A percentile compares a stretch with the other conserved stretches of the same genome.
Conservation (phyloP, 257 asterid genomes). For the Scutellaria barbata region DNA sequence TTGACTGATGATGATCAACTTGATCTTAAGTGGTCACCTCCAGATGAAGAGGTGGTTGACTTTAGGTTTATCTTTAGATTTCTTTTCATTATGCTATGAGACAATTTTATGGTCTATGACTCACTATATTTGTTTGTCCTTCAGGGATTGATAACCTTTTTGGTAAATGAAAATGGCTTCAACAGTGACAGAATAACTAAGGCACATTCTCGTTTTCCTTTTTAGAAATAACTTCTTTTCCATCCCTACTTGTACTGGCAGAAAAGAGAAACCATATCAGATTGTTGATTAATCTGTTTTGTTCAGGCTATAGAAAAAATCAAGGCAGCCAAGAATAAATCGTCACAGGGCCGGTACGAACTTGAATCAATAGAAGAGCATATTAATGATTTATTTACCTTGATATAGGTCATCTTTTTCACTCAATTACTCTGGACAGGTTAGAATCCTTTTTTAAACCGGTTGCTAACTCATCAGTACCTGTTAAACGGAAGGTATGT, state of each 20-base stretch:
- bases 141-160: conserved; percentile 80
- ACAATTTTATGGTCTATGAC: conserved; percentile 24
- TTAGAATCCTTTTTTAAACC: conserved; percentile 96
- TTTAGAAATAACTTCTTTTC: conserved; percentile 13
- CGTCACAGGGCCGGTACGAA: conserved; percentile 91
- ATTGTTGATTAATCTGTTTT: conserved; percentile 35
- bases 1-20: conserved; percentile 60
- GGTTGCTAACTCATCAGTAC: conserved; percentile 65
- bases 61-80: conserved; percentile 31
- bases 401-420: conserved; percentile 24
- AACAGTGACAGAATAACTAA: conserved; percentile 85
- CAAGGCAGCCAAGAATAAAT: conserved; percentile 94
- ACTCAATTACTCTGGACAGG: conserved; percentile 52
- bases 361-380: conserved; percentile 20
- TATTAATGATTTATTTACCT: conserved; percentile 27
- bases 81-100: conserved; percentile 26
- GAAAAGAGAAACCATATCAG: conserved; percentile 16
- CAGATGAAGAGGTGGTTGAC: conserved; percentile 87
- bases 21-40: conserved; percentile 93
- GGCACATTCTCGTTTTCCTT: conserved; percentile 48
- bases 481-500: conserved; percentile 80
- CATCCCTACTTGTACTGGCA: conserved; percentile 4
- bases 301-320: conserved; percentile 90
- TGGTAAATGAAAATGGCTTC: conserved; percentile 97
- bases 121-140: conserved; percentile 30